Base-by-base conservation (phyloP, 1,139 yeast species). In the Pichia sp. region DNA sequence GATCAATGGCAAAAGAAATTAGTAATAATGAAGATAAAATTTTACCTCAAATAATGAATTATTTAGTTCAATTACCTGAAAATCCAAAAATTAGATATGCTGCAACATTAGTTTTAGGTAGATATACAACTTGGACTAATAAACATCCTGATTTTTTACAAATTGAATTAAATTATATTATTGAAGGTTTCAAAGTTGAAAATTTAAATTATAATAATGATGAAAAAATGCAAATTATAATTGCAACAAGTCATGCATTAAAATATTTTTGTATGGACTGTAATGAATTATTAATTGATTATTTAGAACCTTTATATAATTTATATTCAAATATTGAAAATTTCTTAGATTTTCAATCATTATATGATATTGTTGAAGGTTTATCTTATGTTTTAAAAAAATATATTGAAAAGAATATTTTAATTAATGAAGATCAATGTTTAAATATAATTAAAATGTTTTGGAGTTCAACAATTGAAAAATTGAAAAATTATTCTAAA, bases 251-350 rank as follows among this genome's bases (percentile, higher is more conserved):
- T 0, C 92, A 87, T 63, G 95, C 99, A 0, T 73, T 94, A 57
- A 87, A 87, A 90, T 90, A 81, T 60, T 87, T 94, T 59, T 90
- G 97, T 67, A 86, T 86, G 58, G 98, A 94, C 64, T 94, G 98
- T 59, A 76, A 95, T 0, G 59, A 66, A 16, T 69, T 81, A 22
- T 69, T 94, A 54, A 78, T 82, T 30, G 74, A 76, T 45, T 86
- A 78, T 60, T 69, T 89, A 56, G 90, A 82, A 45, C 96, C 87
- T 61, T 69, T 94, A 45, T 80, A 82, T 55, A 71, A 79, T 51
- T 80, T 92, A 52, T 92, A 87, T 63, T 78, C 78, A 45, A 82
- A 78, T 55, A 76, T 90, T 34, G 68, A 70, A 45, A 64, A 62
- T 30, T 55, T 55, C 8, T 67, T 89, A 39, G 96, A 87, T 56